Evolutionary conservation across 371 early-diverging fungal genomes (phyloP), one percentile per base, ranked within the genome.

Genomic region (Apophysomyces variabilis): DNA sequence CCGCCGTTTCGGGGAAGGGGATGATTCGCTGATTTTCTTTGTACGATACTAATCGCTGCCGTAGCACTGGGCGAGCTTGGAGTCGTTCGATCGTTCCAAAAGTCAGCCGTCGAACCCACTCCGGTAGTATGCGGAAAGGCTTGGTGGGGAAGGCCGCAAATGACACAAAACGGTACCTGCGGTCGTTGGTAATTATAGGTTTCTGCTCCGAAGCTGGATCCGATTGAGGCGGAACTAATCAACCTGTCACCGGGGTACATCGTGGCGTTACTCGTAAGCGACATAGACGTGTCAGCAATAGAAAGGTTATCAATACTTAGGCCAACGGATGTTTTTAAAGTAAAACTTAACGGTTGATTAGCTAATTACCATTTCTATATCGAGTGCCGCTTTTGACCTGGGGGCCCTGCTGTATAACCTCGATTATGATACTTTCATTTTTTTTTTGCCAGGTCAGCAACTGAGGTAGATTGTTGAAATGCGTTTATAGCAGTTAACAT

Each of bases 131-230:
- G 46, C 46, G 46, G 46, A 45, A 50, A 13, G n/a, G 7, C n/a
- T 45, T 13, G 60, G 32, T 68, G 68, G 16, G 54, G 57, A n/a
- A 64, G 37, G 26, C 68, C 68, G 12, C 68, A 68, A 13, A 64
- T 57, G 9, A 60, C 39, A 47, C 68, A 68, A 7, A 60, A 6
- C 1, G 59, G 13, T 4, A 21, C 59, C 5, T 59, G n/a, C 14
- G 14, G 14, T 13, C 59, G 59, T 54, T 58, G 46, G 16, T 45
- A 45, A 45, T 45, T n/a, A 45, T 45, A 45, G 13, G 46, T 45
- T 45, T 16, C 13, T 13, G 46, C 46, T 45, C 46, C 46, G 46
- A 13, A 45, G n/a, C n/a, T 13, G 16, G 46, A 45, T 45, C 46
- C 46, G 16, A 45, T 5, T 13, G 46, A n/a, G 13, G 46, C 46